phyloP scores from a whole-genome alignment of 371 early-diverging fungal species.

The Circinella umbellata region DNA sequence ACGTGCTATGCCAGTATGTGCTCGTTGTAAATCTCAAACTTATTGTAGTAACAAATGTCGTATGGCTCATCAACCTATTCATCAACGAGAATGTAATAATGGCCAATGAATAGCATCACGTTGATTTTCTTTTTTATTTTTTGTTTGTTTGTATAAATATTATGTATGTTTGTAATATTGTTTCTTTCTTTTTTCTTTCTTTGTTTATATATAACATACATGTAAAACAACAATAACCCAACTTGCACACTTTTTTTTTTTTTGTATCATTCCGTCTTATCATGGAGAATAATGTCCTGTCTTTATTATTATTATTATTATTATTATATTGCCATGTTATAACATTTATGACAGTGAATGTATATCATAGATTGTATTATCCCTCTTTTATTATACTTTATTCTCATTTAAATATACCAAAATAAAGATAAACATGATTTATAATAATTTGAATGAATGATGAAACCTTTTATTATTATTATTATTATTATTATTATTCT shows the following conservation, averaged over 20 bases:
- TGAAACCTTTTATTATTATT: background rate
- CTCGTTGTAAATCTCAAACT: slow-evolving; percentile 24
- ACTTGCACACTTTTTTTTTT: no score
- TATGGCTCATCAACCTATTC: slow-evolving; percentile 13
- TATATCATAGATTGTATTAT: no score
- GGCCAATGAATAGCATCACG: slow-evolving; percentile 6
- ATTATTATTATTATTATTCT: background rate
- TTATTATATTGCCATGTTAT: background rate
- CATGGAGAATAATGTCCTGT: no score
- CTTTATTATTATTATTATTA: background rate
- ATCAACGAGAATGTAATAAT: slow-evolving; percentile 8
- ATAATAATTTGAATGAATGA: no score
- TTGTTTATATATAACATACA: background rate
- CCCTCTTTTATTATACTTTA: no score
- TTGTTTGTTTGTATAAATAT: background rate
- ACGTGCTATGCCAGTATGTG: slow-evolving; percentile 31
- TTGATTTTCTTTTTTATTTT: background rate
- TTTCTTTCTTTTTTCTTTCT: background rate
- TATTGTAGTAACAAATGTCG: slow-evolving; percentile 31
- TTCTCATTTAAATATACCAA: no score
- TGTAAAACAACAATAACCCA: no score
- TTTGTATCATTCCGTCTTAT: background rate
- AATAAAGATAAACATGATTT: no score
- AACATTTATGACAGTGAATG: no score
- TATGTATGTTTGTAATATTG: background rate